These are phyloP conservation scores for Actinidia arguta DNA, from an alignment of 179 eudicot species.

Conservation along the genomic window DNA sequence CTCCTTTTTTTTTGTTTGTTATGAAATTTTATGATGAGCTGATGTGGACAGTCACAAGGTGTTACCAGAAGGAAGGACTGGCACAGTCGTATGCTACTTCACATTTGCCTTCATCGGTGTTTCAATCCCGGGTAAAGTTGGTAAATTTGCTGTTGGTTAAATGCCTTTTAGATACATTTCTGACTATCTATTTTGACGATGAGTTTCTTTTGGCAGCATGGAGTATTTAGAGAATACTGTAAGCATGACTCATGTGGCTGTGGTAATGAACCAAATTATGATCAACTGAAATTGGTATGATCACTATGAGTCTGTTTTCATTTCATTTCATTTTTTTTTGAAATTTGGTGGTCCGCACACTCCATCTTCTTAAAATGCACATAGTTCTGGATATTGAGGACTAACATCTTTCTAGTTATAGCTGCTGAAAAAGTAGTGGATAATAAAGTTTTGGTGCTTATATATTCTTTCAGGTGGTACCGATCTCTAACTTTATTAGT, in stretches of 20 bases:
- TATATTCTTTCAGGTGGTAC: conserved; percentile 63
- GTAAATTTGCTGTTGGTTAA: conserved; percentile 21
- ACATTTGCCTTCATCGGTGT: conserved; percentile 49
- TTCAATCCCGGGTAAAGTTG: conserved; percentile 53
- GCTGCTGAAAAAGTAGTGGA: conserved; percentile 11
- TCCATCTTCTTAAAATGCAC: conserved; percentile 5
- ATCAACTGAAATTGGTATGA: conserved; percentile 62
- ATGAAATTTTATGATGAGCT: conserved; percentile 34
- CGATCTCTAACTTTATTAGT: conserved; percentile 57
- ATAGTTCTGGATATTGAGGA: not conserved
- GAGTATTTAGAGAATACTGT: conserved; percentile 66
- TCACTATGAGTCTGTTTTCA: not conserved
- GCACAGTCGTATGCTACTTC: conserved; percentile 74
- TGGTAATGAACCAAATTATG: conserved; percentile 36
- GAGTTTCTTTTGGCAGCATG: conserved; percentile 53
- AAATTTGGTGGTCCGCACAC: not conserved
- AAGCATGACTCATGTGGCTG: conserved; percentile 67
- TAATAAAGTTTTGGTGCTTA: conserved; percentile 4
- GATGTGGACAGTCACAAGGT: conserved; percentile 48
- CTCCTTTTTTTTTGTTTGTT: not conserved
- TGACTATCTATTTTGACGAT: conserved; percentile 8
- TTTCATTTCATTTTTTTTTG: not conserved
- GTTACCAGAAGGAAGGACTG: conserved; percentile 75
- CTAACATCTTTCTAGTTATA: not conserved
- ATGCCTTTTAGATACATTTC: not conserved